Evolutionary conservation across 1,139 yeast species (phyloP), one percentile per base, ranked within the genome.

Genomic region (Pichia sp.): DNA sequence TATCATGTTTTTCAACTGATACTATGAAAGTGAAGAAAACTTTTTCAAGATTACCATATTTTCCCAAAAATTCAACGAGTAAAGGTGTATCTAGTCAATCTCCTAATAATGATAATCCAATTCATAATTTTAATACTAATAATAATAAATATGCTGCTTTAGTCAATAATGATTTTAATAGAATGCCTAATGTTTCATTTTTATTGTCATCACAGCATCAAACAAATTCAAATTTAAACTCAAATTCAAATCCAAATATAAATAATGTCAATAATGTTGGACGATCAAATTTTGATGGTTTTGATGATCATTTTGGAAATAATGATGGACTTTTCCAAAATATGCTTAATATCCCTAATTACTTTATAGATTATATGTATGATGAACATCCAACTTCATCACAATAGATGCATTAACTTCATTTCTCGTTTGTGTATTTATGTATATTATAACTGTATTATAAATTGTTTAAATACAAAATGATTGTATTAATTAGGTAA

Each of bases 321-420:
- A 33, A 35, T 22, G 50, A 42, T 9, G 36, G 31, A 4, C 26
- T 44, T 3, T 51, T 60, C 22, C 63, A 60, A 27, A 60, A 55
- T 30, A 51, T 60, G 55, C 53, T 62, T 35, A 55, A 53, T 31
- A 41, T 62, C 9, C 65, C 66, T 1, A 56, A 49, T 16, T 58
- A 57, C 37, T 36, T 57, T 35, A 33, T 58, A 25, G 65, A 61
- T 22, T 37, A 24, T n/a, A 20, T 26, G 10, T 39, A 27, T n/a
- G 41, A 39, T 26, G 41, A 37, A 9, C 22, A 36, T 12, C 12
- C 12, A 4, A 29, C 7, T 12, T 7, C 16, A 22, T n/a, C 20
- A 32, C 16, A 16, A 16, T 16, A 16, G 16, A 16, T 16, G 16
- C 16, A 16, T 16, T 16, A 16, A 16, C 16, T 16, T 16, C 16